Evolutionary conservation across 805 yeast species (phyloP).

Genomic region (Yarrowia hollandica): DNA sequence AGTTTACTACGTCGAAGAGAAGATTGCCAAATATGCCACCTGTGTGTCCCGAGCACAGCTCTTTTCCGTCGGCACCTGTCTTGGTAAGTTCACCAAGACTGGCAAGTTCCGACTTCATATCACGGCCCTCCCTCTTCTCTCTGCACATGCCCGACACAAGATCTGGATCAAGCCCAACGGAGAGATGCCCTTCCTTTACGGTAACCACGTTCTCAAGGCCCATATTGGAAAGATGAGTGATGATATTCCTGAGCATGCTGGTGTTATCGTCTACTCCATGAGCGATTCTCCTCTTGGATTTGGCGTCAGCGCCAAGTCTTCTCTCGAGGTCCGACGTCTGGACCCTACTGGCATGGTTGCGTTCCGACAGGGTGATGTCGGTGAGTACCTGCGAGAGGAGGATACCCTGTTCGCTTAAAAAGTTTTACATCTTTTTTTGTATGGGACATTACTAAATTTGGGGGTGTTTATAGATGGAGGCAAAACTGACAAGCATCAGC

Average conservation of each 20-base stretch:
- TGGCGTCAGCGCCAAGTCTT: constrained; percentile 91
- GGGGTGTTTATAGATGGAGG: constrained; percentile 4
- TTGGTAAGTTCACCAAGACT: constrained; percentile 96
- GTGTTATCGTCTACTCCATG: constrained; percentile 90
- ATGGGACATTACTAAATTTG: too few relatives aligned
- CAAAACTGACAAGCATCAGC: constrained; percentile 25
- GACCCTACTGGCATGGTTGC: constrained; percentile 96
- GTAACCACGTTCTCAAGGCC: constrained; percentile 94
- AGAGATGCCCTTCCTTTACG: constrained; percentile 97
- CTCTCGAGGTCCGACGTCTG: constrained; percentile 79
- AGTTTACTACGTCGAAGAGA: constrained; percentile 84
- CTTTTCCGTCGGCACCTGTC: constrained; percentile 90
- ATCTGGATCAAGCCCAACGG: constrained; percentile 97
- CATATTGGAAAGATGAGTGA: constrained; percentile 96
- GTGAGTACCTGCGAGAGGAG: constrained; percentile 97
- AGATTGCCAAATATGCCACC: constrained; percentile 82
- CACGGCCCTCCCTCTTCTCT: constrained; percentile 79
- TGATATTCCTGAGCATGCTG: constrained; percentile 97
- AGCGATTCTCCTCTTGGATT: constrained; percentile 88
- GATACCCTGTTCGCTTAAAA: constrained; percentile 82
- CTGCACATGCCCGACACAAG: constrained; percentile 88
- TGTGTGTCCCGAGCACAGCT: constrained; percentile 84
- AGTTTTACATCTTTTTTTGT: too few relatives aligned
- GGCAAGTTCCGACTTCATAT: constrained; percentile 95
- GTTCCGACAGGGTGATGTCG: constrained; percentile 95